Evolutionary conservation across 495 filamentous ascomycete genomes (phyloP).

Genomic region (Podospora didyma): DNA sequence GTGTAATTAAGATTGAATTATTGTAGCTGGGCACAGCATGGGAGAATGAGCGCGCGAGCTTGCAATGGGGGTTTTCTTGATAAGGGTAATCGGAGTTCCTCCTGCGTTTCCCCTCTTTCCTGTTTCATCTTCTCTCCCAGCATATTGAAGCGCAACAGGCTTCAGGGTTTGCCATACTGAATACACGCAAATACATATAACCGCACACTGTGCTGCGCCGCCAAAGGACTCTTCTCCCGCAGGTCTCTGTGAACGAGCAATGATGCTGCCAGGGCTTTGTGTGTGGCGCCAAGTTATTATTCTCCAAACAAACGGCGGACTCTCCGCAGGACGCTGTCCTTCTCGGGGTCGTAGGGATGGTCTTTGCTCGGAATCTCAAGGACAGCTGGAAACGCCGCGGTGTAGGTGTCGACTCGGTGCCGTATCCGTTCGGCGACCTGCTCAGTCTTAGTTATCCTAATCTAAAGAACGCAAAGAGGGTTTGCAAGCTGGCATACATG

Average conservation of each 20-base stretch:
- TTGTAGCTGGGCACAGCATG: slow-evolving; percentile 3
- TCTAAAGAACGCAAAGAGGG: not conserved
- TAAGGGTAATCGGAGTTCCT: slow-evolving; percentile 7
- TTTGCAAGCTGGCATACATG: slow-evolving; percentile 59
- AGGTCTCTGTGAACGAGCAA: not conserved
- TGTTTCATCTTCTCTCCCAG: slow-evolving; percentile 7
- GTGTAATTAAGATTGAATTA: not conserved
- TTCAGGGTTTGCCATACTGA: slow-evolving; percentile 12
- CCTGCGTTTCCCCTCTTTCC: not conserved
- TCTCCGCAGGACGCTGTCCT: slow-evolving; percentile 92
- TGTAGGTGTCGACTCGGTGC: slow-evolving; percentile 69
- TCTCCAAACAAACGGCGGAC: slow-evolving; percentile 92
- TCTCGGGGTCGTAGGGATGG: slow-evolving; percentile 98
- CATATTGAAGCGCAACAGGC: slow-evolving; percentile 13
- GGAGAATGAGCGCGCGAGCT: not conserved
- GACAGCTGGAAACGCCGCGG: slow-evolving; percentile 67
- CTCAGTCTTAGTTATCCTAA: not conserved
- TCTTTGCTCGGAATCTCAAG: slow-evolving; percentile 99
- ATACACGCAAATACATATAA: slow-evolving; percentile 3
- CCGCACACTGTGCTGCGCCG: not conserved
- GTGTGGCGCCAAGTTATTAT: slow-evolving; percentile 50
- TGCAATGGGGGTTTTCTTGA: not conserved
- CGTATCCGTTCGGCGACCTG: slow-evolving; percentile 93
- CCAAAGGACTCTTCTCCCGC: not conserved
- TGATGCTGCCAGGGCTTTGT: not conserved